Conservation (phyloP, 2,329 filamentous ascomycete species). For the Orbilia blumenaviensis region DNA sequence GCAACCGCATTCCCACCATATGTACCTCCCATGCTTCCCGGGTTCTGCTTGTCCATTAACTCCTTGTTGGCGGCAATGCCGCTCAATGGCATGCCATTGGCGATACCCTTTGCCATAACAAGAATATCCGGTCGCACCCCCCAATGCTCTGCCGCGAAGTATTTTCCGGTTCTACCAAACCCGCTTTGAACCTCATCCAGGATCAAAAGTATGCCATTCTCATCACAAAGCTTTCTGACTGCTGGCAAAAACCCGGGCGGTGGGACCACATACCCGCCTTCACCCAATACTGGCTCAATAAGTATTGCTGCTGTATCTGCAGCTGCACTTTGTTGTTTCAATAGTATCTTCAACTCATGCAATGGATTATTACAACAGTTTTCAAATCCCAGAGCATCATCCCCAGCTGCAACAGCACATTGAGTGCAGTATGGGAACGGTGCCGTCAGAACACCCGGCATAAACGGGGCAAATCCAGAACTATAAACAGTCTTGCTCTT, state of each 20-base stretch:
- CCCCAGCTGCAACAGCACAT: conserved; percentile 59
- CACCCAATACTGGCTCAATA: conserved; percentile 60
- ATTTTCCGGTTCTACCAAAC: conserved; percentile 63
- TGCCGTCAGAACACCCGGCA: conserved; percentile 61
- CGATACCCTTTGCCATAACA: conserved; percentile 60
- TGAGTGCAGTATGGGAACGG: conserved; percentile 62
- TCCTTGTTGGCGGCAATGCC: conserved; percentile 60
- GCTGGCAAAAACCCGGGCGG: conserved; percentile 59
- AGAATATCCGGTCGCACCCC: conserved; percentile 63
- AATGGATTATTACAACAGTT: conserved; percentile 62
- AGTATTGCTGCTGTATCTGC: conserved; percentile 61
- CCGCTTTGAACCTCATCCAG: conserved; percentile 63
- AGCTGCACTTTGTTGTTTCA: conserved; percentile 60
- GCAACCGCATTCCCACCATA: conserved; percentile 61
- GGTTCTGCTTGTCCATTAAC: conserved; percentile 60
- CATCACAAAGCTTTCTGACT: conserved; percentile 62
- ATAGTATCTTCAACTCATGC: conserved; percentile 59
- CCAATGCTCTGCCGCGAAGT: conserved; percentile 63
- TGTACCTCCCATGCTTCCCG: conserved; percentile 61
- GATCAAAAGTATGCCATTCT: conserved; percentile 63
- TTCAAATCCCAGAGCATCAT: conserved; percentile 59
- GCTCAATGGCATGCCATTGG: conserved; percentile 58
- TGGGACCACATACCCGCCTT: conserved; percentile 60
- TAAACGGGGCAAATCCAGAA: conserved; percentile 60
- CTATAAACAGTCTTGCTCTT: conserved; percentile 61